Evolutionary conservation across 2,329 filamentous ascomycete genomes (phyloP).

Genomic region (Acrocalymma vagum): DNA sequence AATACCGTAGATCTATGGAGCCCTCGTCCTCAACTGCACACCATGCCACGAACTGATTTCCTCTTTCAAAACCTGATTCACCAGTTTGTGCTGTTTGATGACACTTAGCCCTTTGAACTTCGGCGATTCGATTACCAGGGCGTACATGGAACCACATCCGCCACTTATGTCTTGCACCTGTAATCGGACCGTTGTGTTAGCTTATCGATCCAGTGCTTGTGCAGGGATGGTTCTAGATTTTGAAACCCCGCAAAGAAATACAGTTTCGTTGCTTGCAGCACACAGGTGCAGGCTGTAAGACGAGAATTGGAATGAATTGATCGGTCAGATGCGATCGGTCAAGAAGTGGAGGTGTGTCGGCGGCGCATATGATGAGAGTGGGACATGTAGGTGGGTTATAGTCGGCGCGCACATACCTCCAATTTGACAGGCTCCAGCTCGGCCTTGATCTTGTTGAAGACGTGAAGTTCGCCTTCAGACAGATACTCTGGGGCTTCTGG

Average conservation of each 20-base stretch:
- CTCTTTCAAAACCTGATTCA: slow-evolving; percentile 77
- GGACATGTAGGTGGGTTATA: no score
- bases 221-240: background rate
- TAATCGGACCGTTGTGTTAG: slow-evolving; percentile 20
- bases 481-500: slow-evolving; percentile 57
- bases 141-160: slow-evolving; percentile 89
- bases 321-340: slow-evolving; percentile 18
- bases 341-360: no score
- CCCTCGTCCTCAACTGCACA: slow-evolving; percentile 78
- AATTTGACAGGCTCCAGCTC: slow-evolving; percentile 54
- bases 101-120: slow-evolving; percentile 75
- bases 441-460: slow-evolving; percentile 57
- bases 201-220: background rate
- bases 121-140: slow-evolving; percentile 77
- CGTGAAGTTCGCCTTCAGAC: slow-evolving; percentile 53
- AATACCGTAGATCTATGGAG: slow-evolving; percentile 29
- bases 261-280: no score
- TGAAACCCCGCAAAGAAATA: background rate
- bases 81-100: slow-evolving; percentile 83
- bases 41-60: slow-evolving; percentile 85
- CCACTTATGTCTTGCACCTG: slow-evolving; percentile 82
- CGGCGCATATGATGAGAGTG: no score
- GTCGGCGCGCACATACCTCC: slow-evolving; percentile 56
- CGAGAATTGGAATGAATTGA: no score
- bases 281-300: no score